Percentiles rank a stretch among this genome's conserved stretches.
phyloP scores from a whole-genome alignment of 2,329 filamentous ascomycete species.

The Arthrobotrys iridis region DNA sequence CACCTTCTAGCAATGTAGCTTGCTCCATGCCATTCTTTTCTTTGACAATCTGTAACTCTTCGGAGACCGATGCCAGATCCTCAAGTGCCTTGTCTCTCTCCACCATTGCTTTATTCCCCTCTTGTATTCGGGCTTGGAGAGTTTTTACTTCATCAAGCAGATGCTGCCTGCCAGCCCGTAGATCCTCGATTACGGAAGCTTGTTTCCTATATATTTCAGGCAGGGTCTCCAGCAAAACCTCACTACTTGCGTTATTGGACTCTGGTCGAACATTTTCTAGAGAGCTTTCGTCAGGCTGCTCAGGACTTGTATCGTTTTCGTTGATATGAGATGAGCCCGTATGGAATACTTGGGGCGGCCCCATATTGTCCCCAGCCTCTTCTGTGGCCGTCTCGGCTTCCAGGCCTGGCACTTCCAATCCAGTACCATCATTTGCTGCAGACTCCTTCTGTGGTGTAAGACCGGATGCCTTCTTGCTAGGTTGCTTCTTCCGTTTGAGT shows the following conservation, averaged over 20 bases:
- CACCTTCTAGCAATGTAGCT: slow-evolving; percentile 33
- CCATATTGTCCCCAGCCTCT: slow-evolving; percentile 15
- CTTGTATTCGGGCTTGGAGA: slow-evolving; percentile 9
- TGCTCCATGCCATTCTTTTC: slow-evolving; percentile 28
- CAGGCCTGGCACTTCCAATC: slow-evolving; percentile 54
- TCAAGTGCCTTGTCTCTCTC: slow-evolving; percentile 45
- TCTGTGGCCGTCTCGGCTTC: slow-evolving; percentile 6
- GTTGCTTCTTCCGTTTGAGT: slow-evolving; percentile 53
- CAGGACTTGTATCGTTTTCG: not conserved
- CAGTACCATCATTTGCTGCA: not conserved
- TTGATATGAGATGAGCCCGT: too few relatives aligned
- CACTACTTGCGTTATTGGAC: not conserved
- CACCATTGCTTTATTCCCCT: slow-evolving; percentile 35
- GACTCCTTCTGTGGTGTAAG: not conserved
- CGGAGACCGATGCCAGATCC: slow-evolving; percentile 32
- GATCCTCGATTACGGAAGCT: slow-evolving; percentile 33
- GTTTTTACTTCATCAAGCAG: slow-evolving; percentile 28
- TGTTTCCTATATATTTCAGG: slow-evolving; percentile 54
- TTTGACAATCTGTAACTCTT: slow-evolving; percentile 32
- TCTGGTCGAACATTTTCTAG: slow-evolving; percentile 13
- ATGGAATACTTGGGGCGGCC: not conserved
- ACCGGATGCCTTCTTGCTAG: slow-evolving; percentile 20
- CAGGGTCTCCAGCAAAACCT: slow-evolving; percentile 21
- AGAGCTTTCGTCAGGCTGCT: slow-evolving; percentile 40
- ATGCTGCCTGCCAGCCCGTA: slow-evolving; percentile 32